Evolutionary conservation across 371 early-diverging fungal species (phyloP), one percentile per base, ranked within the genome.

Genomic region (Enteropsectra breve): DNA sequence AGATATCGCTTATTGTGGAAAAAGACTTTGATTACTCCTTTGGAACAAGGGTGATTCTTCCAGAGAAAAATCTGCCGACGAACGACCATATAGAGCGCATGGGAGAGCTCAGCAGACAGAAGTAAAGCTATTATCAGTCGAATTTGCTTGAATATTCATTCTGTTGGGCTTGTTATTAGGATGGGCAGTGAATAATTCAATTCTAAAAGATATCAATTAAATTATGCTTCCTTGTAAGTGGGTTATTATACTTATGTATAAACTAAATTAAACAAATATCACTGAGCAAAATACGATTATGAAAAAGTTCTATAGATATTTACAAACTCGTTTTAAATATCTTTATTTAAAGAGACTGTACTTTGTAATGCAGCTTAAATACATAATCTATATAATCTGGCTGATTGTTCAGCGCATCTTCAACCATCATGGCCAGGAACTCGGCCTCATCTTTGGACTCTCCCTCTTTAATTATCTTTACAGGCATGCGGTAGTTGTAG

Each of bases 11-110:
- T 71, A 63, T 76, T 6, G 59, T 77, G 13, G 81, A 80, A 68
- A 78, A 74, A 53, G 78, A 80, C 48, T 80, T 78, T 71, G 81
- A 78, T 56, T 72, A 70, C 49, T 62, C 70, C 15, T 76, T 80
- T 71, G 74, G 72, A 13, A 28, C 36, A 21, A 43, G 69, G 40
- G 57, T 36, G 24, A 59, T 64, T 23, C 33, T 50, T n/a, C 34
- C 36, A 3, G 33, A 33, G 13, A 70, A 36, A 2, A 50, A 32
- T 1, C 1, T 26, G 23, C 66, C 70, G 33, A 60, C 43, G 11
- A 40, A 58, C 36, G 68, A 74, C 24, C 70, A 74, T 49, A 33
- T 70, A 21, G 70, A 62, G 37, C 66, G 59, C 48, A 66, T 69
- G 59, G 67, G 63, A 15, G 75, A 74, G 56, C 48, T 74, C 15